These are phyloP conservation scores for Candida sanyaensis DNA, from an alignment of 1,139 yeast species.

Conservation along the genomic window DNA sequence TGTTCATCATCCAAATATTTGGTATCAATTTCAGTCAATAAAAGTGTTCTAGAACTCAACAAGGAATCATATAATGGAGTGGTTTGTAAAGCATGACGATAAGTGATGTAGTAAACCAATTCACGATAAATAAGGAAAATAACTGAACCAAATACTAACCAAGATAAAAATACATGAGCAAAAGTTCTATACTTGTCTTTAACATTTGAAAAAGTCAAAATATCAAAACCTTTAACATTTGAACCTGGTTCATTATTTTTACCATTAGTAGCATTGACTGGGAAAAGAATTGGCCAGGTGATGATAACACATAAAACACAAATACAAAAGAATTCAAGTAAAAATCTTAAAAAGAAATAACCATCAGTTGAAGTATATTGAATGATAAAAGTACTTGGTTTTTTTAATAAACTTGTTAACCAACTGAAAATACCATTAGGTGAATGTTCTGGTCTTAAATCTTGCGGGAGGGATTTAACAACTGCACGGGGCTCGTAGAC, in stretches of 20 bases:
- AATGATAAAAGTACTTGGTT: conserved; percentile 68
- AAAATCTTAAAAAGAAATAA: conserved; percentile 77
- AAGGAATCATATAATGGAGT: conserved; percentile 71
- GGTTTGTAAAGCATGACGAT: conserved; percentile 68
- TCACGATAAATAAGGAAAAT: conserved; percentile 70
- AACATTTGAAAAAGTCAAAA: conserved; percentile 65
- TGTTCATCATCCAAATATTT: conserved; percentile 50
- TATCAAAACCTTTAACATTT: conserved; percentile 53
- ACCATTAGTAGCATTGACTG: conserved; percentile 87
- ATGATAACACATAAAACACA: conserved; percentile 65
- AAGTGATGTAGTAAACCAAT: conserved; percentile 62
- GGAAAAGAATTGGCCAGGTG: conserved; percentile 77
- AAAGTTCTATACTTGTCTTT: conserved; percentile 58
- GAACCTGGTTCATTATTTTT: conserved; percentile 26
- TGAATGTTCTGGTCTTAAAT: conserved; percentile 52
- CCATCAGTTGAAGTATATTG: conserved; percentile 89
- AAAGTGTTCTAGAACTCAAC: conserved; percentile 64
- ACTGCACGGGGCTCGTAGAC: conserved; percentile 80
- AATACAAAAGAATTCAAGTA: conserved; percentile 61
- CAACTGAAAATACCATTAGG: conserved; percentile 59
- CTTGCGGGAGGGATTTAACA: conserved; percentile 43
- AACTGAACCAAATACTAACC: conserved; percentile 63
- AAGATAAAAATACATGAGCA: conserved; percentile 72
- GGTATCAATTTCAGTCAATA: conserved; percentile 63
- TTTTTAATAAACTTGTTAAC: conserved; percentile 51